Percentiles rank a stretch among this genome's conserved stretches.
These are phyloP conservation scores for Xylariaceae sp. DNA, from an alignment of 2,329 filamentous ascomycete genomes.

Conservation along the genomic window DNA sequence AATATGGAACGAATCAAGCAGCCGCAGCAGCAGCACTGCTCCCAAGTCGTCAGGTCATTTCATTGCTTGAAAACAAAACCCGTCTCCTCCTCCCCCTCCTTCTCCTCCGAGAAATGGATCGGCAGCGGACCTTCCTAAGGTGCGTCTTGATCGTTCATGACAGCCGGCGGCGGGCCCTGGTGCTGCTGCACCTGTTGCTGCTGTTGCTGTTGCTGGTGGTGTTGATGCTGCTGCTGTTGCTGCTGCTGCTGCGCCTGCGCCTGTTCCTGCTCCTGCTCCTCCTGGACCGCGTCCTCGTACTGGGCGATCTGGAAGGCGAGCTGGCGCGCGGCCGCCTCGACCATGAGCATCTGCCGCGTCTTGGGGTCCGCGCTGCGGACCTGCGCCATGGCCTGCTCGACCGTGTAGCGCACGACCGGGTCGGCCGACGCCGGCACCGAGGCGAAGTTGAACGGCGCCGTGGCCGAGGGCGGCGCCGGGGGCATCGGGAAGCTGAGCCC, in stretches of 20 bases:
- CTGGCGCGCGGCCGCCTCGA: slow-evolving; percentile 47
- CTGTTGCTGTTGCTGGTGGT: slow-evolving; percentile 11
- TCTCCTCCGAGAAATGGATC: too few relatives aligned
- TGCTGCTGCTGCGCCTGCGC: slow-evolving; percentile 17
- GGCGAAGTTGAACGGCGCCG: slow-evolving; percentile 25
- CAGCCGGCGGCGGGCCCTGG: slow-evolving; percentile 15
- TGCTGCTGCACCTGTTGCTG: slow-evolving; percentile 18
- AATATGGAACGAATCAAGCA: too few relatives aligned
- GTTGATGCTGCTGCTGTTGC: slow-evolving; percentile 15
- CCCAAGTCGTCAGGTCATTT: too few relatives aligned
- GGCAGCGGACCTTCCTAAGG: too few relatives aligned
- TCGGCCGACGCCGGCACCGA: slow-evolving; percentile 27
- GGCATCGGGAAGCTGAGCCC: slow-evolving; percentile 20
- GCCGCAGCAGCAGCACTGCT: too few relatives aligned
- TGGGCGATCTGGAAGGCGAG: slow-evolving; percentile 45
- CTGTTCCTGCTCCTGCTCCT: slow-evolving; percentile 23
- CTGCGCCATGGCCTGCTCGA: slow-evolving; percentile 39
- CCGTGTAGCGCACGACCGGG: slow-evolving; percentile 32
- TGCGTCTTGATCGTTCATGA: slow-evolving; percentile 21
- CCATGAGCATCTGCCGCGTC: slow-evolving; percentile 40
- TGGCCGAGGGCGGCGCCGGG: slow-evolving; percentile 21
- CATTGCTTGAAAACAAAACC: too few relatives aligned
- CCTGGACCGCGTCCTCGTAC: slow-evolving; percentile 35
- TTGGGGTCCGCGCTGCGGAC: slow-evolving; percentile 35
- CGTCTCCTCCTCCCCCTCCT: too few relatives aligned